phyloP scores from a whole-genome alignment of 2,329 filamentous ascomycete species.

The Tolypocladium nubicola region DNA sequence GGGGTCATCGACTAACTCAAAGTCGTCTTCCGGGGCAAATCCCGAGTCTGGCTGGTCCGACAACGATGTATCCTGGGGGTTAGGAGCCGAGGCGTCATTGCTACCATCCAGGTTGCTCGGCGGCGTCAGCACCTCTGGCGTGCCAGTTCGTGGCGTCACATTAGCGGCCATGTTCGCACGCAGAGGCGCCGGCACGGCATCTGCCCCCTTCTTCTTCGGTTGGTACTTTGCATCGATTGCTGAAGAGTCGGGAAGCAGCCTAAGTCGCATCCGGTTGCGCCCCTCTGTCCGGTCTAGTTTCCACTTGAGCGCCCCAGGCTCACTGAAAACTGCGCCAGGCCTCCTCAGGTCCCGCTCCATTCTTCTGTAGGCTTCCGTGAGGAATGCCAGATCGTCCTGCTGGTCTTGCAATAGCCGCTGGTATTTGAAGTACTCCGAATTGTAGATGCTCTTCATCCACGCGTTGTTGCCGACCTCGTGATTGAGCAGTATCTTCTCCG shows the following conservation, averaged over 20 bases:
- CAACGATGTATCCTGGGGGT: constrained; percentile 12
- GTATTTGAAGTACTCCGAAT: constrained; percentile 83
- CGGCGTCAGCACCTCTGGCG: constrained; percentile 7
- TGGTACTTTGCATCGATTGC: constrained; percentile 64
- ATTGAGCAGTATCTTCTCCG: constrained; percentile 63
- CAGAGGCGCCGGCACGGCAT: constrained; percentile 24
- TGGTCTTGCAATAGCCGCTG: constrained; percentile 85
- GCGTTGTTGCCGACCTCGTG: constrained; percentile 80
- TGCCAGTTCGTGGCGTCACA: constrained; percentile 9
- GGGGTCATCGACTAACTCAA: constrained; percentile 90
- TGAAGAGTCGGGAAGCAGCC: constrained; percentile 69
- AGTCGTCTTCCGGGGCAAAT: constrained; percentile 65
- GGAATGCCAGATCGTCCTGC: constrained; percentile 76
- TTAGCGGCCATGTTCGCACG: constrained; percentile 20
- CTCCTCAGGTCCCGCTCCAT: constrained; percentile 70
- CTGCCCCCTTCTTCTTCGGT: constrained; percentile 62
- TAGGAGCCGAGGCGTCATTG: constrained; percentile 8
- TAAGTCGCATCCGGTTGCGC: constrained; percentile 84
- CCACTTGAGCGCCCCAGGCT: constrained; percentile 60
- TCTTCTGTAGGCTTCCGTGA: constrained; percentile 64
- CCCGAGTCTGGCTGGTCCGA: constrained; percentile 12
- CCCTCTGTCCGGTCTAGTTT: constrained; percentile 93
- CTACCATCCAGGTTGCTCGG: constrained; percentile 11
- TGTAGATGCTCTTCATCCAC: constrained; percentile 94
- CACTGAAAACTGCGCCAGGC: constrained; percentile 71